Percentiles rank a stretch among this genome's conserved stretches.
Evolutionary conservation across 2,329 filamentous ascomycete species (phyloP).

Genomic region (Blastomyces gilchristii): DNA sequence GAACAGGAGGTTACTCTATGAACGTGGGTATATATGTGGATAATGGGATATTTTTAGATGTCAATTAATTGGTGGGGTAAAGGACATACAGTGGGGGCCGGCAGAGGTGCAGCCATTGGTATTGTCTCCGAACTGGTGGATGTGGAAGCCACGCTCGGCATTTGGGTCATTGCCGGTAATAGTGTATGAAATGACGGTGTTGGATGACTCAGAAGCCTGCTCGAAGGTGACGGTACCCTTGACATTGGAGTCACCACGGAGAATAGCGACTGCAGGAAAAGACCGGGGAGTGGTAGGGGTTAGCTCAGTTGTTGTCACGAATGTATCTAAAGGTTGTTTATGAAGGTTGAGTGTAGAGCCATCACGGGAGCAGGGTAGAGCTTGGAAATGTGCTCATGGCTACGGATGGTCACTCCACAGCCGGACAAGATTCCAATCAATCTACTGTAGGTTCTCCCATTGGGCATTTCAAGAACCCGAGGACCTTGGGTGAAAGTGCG

Average conservation of each 20-base stretch:
- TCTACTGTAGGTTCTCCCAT: slow-evolving; percentile 11
- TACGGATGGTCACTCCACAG: background rate
- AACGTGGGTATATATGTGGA: background rate
- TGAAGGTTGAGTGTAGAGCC: slow-evolving; percentile 5
- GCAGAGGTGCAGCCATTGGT: slow-evolving; percentile 99
- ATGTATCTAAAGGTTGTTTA: background rate
- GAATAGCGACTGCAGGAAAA: slow-evolving; percentile 62
- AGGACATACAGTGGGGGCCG: slow-evolving; percentile 80
- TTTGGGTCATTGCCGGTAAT: slow-evolving; percentile 88
- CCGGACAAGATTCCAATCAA: background rate
- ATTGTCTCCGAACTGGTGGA: slow-evolving; percentile 99
- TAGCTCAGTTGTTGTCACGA: background rate
- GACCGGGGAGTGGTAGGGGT: background rate
- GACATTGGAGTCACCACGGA: slow-evolving; percentile 97
- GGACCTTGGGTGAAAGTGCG: slow-evolving; percentile 10
- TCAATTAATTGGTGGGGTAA: background rate
- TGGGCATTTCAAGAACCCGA: slow-evolving; percentile 6
- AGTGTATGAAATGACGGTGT: slow-evolving; percentile 84
- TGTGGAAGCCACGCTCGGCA: slow-evolving; percentile 94
- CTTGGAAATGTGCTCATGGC: slow-evolving; percentile 7
- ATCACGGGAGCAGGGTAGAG: background rate
- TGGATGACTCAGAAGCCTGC: slow-evolving; percentile 70
- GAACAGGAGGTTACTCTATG: too few relatives aligned
- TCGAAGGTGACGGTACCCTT: slow-evolving; percentile 89
- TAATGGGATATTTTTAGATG: background rate